These are phyloP conservation scores for Cordyceps militaris DNA, from an alignment of 2,329 filamentous ascomycete genomes.

Conservation along the genomic window DNA sequence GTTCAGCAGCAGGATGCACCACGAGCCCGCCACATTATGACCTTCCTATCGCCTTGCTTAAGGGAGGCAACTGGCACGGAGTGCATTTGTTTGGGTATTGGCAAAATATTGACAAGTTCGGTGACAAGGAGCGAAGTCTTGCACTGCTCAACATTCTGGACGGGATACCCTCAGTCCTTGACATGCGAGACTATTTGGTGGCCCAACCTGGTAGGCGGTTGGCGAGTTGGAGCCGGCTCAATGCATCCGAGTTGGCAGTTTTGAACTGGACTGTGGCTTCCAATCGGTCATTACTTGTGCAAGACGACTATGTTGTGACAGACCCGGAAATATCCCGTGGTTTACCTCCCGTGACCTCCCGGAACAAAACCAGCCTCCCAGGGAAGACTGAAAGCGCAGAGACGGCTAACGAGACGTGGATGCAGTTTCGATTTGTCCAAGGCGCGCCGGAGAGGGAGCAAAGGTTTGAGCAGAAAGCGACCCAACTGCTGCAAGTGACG, in stretches of 20 bases:
- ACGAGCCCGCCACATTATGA: not conserved
- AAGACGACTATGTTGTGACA: slow-evolving; percentile 51
- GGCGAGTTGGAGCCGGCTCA: slow-evolving; percentile 45
- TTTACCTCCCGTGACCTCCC: too few species aligned
- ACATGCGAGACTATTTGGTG: slow-evolving; percentile 48
- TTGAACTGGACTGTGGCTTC: slow-evolving; percentile 86
- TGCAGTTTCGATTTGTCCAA: slow-evolving; percentile 84
- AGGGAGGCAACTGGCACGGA: not conserved
- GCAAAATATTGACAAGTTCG: slow-evolving; percentile 20
- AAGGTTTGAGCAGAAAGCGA: slow-evolving; percentile 55
- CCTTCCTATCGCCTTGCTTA: too few species aligned
- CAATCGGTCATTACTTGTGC: slow-evolving; percentile 78
- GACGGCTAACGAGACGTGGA: too few species aligned
- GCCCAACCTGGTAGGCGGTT: slow-evolving; percentile 33
- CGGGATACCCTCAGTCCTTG: slow-evolving; percentile 52
- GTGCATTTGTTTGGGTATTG: slow-evolving; percentile 19
- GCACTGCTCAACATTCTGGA: slow-evolving; percentile 43
- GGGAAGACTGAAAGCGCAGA: too few species aligned
- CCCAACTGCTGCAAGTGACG: slow-evolving; percentile 40
- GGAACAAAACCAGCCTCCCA: slow-evolving; percentile 1
- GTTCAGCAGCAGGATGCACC: not conserved
- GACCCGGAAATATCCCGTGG: too few species aligned
- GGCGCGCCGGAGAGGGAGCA: slow-evolving; percentile 83
- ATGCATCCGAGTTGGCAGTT: slow-evolving; percentile 58
- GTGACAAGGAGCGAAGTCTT: slow-evolving; percentile 7